Conservation (phyloP, 2,329 filamentous ascomycete genomes). For the Ascosphaera acerosa region DNA sequence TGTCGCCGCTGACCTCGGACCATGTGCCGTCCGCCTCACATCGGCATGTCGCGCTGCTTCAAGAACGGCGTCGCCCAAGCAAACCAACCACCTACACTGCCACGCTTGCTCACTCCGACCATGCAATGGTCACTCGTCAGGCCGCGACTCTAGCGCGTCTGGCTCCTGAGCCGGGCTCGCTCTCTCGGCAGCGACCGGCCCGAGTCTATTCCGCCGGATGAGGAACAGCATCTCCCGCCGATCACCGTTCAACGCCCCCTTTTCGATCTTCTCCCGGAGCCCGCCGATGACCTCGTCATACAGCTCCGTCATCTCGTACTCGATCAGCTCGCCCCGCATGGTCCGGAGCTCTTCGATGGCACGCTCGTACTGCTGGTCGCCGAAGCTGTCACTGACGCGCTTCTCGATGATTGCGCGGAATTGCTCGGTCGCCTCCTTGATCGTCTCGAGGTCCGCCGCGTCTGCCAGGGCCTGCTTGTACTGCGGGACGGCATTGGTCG, state of each 20-base stretch:
- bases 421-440: constrained; percentile 45
- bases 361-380: constrained; percentile 45
- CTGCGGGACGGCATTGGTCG: constrained; percentile 61
- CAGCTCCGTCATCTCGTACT: constrained; percentile 45
- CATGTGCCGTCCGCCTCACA: too few species aligned
- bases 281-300: constrained; percentile 51
- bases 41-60: too few species aligned
- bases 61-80: too few species aligned
- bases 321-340: constrained; percentile 51
- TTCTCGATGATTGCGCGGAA: constrained; percentile 45
- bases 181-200: constrained; percentile 46
- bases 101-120: too few species aligned
- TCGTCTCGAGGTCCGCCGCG: constrained; percentile 32
- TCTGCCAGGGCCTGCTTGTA: constrained; percentile 56
- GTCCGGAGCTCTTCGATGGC: constrained; percentile 52
- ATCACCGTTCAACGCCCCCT: constrained; percentile 47
- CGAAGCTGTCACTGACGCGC: constrained; percentile 47
- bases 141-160: constrained; percentile 42
- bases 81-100: too few species aligned
- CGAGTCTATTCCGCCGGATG: constrained; percentile 39
- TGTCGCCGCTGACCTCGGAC: too few species aligned
- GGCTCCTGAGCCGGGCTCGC: constrained; percentile 39
- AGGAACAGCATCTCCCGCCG: constrained; percentile 62
- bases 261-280: constrained; percentile 47
- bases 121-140: too few species aligned